A percentile compares a stretch with the other conserved stretches of the same genome.
Evolutionary conservation across 2,329 filamentous ascomycete genomes (phyloP).

Genomic region (Huntiella decipiens): DNA sequence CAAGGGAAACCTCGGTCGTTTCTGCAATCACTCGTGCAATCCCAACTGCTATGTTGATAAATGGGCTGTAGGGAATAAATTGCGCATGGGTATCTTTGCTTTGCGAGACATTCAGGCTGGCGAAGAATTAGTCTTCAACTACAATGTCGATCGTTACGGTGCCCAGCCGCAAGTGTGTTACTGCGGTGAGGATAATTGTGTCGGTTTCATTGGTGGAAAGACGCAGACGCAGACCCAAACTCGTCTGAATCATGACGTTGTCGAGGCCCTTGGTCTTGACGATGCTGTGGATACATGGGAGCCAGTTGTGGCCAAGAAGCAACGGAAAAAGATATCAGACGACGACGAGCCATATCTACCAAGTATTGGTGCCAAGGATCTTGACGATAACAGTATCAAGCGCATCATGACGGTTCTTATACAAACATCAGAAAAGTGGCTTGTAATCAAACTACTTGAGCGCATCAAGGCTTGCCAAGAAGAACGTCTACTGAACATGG

Average conservation of each 20-base stretch:
- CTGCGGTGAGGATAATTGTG: slow-evolving; percentile 85
- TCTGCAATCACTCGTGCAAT: slow-evolving; percentile 98
- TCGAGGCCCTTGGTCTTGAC: slow-evolving; percentile 90
- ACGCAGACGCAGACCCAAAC: slow-evolving; percentile 92
- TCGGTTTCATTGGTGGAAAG: slow-evolving; percentile 91
- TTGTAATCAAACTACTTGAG: slow-evolving; percentile 79
- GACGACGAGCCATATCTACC: slow-evolving; percentile 95
- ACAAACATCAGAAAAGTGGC: slow-evolving; percentile 99
- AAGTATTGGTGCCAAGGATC: slow-evolving; percentile 58
- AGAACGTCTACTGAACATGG: slow-evolving; percentile 67
- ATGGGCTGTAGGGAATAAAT: slow-evolving; percentile 92
- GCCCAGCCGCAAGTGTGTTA: slow-evolving; percentile 95
- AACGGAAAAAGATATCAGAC: slow-evolving; percentile 79
- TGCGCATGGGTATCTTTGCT: slow-evolving; percentile 98
- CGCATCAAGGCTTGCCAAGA: slow-evolving; percentile 78
- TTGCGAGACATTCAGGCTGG: slow-evolving; percentile 67
- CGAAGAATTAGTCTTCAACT: slow-evolving; percentile 96
- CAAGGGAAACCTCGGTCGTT: slow-evolving; percentile 85
- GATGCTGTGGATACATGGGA: slow-evolving; percentile 74
- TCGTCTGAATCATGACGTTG: slow-evolving; percentile 72
- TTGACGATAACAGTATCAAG: slow-evolving; percentile 68
- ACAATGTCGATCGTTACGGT: slow-evolving; percentile 96
- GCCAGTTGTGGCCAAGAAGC: slow-evolving; percentile 71
- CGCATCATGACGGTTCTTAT: slow-evolving; percentile 94
- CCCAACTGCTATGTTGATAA: slow-evolving; percentile 99